phyloP scores from a whole-genome alignment of 2,329 filamentous ascomycete species.

The Aspergillus costaricaensis region DNA sequence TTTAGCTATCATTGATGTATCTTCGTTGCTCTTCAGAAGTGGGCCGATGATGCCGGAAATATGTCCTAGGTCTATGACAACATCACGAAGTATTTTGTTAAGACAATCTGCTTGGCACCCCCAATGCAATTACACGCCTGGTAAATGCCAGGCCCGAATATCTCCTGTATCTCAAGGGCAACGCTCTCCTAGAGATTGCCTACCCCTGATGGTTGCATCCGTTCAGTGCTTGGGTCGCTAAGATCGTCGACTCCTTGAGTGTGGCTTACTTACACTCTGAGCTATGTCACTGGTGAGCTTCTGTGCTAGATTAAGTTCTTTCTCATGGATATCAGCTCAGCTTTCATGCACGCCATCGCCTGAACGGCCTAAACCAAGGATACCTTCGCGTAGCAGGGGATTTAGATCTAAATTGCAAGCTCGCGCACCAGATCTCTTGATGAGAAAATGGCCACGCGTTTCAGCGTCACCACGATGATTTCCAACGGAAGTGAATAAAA shows the following conservation, averaged over 20 bases:
- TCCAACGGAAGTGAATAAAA: too few species aligned
- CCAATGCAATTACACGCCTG: not conserved
- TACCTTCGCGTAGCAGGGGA: too few species aligned
- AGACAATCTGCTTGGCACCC: not conserved
- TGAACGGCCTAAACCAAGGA: not conserved
- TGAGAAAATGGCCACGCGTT: too few species aligned
- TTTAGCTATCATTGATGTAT: not conserved
- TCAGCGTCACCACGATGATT: too few species aligned
- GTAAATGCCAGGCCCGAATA: not conserved
- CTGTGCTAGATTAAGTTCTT: not conserved
- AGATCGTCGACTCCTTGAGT: not conserved
- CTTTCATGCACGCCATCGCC: not conserved
- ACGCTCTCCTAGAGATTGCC: not conserved
- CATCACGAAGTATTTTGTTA: not conserved
- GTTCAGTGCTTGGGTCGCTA: not conserved
- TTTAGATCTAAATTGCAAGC: too few species aligned
- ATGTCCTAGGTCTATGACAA: not conserved
- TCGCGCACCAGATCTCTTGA: too few species aligned
- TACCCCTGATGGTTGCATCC: not conserved
- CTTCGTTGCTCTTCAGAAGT: not conserved
- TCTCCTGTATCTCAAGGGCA: not conserved
- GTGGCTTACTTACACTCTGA: not conserved
- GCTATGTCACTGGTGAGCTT: not conserved
- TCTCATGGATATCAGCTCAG: not conserved
- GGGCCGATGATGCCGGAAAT: not conserved